These are phyloP conservation scores for Lactarius psammicola DNA, from an alignment of 768 basidiomycete genomes.

Conservation along the genomic window DNA sequence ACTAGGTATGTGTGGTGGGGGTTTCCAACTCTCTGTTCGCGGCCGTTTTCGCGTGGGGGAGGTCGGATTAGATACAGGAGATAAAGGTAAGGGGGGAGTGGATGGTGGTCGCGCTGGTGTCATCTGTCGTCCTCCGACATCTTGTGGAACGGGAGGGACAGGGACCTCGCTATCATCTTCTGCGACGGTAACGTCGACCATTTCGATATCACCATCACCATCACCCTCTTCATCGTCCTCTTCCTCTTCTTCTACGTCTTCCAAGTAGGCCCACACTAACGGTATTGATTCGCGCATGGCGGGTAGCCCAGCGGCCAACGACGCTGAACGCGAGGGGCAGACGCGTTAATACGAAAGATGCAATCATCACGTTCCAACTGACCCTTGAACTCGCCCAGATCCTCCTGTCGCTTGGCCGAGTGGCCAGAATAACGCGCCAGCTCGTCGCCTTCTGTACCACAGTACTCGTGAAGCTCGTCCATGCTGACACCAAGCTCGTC, in stretches of 20 bases:
- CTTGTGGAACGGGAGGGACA: slow-evolving; percentile 20
- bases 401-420: slow-evolving; percentile 64
- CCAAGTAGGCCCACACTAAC: slow-evolving; percentile 40
- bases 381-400: slow-evolving; percentile 72
- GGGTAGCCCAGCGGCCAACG: slow-evolving; percentile 55
- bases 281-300: slow-evolving; percentile 56
- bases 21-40: slow-evolving; percentile 55
- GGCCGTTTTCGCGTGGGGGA: slow-evolving; percentile 58
- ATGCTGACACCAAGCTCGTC: slow-evolving; percentile 72
- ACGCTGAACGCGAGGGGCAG: slow-evolving; percentile 44
- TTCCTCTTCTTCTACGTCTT: slow-evolving; percentile 37
- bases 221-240: slow-evolving; percentile 35
- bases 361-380: slow-evolving; percentile 37
- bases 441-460: slow-evolving; percentile 63
- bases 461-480: slow-evolving; percentile 69
- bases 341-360: slow-evolving; percentile 32
- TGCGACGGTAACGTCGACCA: slow-evolving; percentile 23
- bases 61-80: slow-evolving; percentile 58
- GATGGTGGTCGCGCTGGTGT: slow-evolving; percentile 32
- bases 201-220: slow-evolving; percentile 19
- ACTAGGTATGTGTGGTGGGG: slow-evolving; percentile 62
- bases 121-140: slow-evolving; percentile 20
- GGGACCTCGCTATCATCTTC: slow-evolving; percentile 23
- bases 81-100: slow-evolving; percentile 50
- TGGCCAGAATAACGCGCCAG: slow-evolving; percentile 64